These are phyloP conservation scores for Boletus rufocinnamomeus DNA, from an alignment of 768 basidiomycete genomes.

Conservation along the genomic window DNA sequence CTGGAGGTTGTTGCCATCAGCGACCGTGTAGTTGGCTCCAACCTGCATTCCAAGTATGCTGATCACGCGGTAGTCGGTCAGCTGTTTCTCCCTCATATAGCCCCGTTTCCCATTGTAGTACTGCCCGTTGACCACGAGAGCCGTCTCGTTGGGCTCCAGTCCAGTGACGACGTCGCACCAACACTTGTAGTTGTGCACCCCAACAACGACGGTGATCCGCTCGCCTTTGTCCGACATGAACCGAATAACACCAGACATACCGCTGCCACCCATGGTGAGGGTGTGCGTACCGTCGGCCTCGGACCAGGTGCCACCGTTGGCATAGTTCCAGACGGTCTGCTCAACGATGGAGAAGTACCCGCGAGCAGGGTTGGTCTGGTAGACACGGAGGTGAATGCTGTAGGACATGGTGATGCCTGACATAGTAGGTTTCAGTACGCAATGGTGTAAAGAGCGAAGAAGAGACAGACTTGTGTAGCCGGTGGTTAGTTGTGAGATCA, in stretches of 20 bases:
- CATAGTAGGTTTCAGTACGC: not conserved
- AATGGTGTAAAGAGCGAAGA: not conserved
- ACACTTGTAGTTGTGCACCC: constrained; percentile 41
- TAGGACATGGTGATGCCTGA: constrained; percentile 13
- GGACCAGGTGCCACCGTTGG: constrained; percentile 33
- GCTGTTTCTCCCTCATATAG: constrained; percentile 10
- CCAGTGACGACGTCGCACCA: constrained; percentile 43
- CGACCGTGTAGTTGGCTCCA: not conserved
- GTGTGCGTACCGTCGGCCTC: constrained; percentile 19
- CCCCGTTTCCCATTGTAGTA: constrained; percentile 26
- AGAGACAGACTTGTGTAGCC: constrained; percentile 6
- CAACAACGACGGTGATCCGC: constrained; percentile 36
- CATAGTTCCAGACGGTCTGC: constrained; percentile 8
- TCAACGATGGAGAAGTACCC: constrained; percentile 7
- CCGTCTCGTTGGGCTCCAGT: constrained; percentile 27
- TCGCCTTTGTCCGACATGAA: constrained; percentile 34
- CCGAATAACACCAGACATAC: constrained; percentile 41
- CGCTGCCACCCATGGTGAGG: constrained; percentile 41
- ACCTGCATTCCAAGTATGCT: constrained; percentile 9
- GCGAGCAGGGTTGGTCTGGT: constrained; percentile 6
- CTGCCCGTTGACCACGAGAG: constrained; percentile 26
- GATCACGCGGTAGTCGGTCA: constrained; percentile 2
- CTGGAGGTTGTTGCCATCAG: constrained; percentile 10
- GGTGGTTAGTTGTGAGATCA: not conserved
- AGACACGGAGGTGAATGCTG: not conserved